Evolutionary conservation across 306 rosid genomes (phyloP), one percentile per base, ranked within the genome.

Genomic region (Prunus mongolica): DNA sequence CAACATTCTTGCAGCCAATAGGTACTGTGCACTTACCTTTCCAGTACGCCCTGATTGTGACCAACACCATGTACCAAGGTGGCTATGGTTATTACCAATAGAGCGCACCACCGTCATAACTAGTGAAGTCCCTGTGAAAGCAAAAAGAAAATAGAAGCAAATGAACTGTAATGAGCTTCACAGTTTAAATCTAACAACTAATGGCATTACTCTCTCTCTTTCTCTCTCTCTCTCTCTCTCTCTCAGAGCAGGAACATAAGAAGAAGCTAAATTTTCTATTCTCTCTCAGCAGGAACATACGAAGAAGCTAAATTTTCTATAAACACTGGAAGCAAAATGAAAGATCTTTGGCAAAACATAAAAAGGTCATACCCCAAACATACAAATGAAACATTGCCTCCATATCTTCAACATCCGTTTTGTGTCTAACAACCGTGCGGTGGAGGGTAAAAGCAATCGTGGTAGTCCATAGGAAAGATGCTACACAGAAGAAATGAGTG

Each of bases 391-490:
- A 96, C 90, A 96, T 84, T 54, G 87, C 99, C 87, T 96, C 99
- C 81, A 96, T 74, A 86, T 96, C 99, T 79, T 96, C 99, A 78
- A 96, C 97, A 81, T 92, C 99, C 12, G 99, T 81, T 87, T 96
- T 96, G 84, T 96, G 98, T 79, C 83, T 86, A 51, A 96, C 99
- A 75, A 92, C 98, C 45, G 98, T 92, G 24, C 99, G 98, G 81
- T 96, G 99, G 25, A 96, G 93, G 78, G 99, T 96, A 78, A 96
- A 96, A 55, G 99, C 96, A 76, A 96, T 96, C 11, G 97, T 89
- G 45, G 99, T 96, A 56, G 99, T 96, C 99, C 99, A 96, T 19
- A 96, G 85, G 91, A 96, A 96, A 71, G 99, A 96, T 50, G 99
- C 98, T 82, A 96, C 99, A 60, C 93, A 91, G 76, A 96, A 96